These are phyloP conservation scores for Aspergillus olivimuriae DNA, from an alignment of 495 filamentous ascomycete genomes.

Conservation along the genomic window DNA sequence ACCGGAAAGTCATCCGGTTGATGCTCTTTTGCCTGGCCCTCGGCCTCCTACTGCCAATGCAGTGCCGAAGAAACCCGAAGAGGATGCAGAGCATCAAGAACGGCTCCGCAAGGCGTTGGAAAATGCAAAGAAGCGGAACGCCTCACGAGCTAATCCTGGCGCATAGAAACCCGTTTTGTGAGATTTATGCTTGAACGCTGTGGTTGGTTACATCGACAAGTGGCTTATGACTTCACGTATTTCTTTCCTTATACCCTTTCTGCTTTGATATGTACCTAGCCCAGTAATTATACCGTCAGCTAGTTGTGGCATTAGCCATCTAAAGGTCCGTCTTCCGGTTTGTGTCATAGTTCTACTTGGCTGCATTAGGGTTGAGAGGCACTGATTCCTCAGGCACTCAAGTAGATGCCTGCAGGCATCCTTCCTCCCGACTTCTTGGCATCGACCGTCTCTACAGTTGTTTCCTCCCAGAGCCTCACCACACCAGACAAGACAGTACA, in stretches of 20 bases:
- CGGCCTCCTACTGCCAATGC: conserved; percentile 13
- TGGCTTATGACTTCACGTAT: conserved; percentile 21
- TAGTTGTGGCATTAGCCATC: no score
- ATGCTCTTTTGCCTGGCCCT: conserved; percentile 15
- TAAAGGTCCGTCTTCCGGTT: no score
- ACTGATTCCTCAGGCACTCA: no score
- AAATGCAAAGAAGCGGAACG: conserved; percentile 46
- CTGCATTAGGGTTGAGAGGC: no score
- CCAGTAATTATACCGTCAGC: neutral
- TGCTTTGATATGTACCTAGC: neutral
- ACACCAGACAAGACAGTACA: no score
- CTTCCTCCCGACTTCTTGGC: no score
- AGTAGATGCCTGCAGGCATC: no score
- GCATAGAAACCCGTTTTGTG: neutral
- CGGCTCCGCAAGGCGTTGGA: conserved; percentile 43
- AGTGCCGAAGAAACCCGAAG: conserved; percentile 12
- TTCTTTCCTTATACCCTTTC: conserved; percentile 10
- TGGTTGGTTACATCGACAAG: no score
- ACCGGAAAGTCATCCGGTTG: conserved; percentile 13
- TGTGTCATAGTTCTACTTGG: no score
- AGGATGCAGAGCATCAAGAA: conserved; percentile 36
- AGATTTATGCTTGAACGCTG: neutral
- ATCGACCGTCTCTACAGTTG: no score
- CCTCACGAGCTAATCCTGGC: conserved; percentile 20
- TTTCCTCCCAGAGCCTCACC: no score